Evolutionary conservation across 1,284 basidiomycete genomes (phyloP).

Genomic region (Puccinia polysora): DNA sequence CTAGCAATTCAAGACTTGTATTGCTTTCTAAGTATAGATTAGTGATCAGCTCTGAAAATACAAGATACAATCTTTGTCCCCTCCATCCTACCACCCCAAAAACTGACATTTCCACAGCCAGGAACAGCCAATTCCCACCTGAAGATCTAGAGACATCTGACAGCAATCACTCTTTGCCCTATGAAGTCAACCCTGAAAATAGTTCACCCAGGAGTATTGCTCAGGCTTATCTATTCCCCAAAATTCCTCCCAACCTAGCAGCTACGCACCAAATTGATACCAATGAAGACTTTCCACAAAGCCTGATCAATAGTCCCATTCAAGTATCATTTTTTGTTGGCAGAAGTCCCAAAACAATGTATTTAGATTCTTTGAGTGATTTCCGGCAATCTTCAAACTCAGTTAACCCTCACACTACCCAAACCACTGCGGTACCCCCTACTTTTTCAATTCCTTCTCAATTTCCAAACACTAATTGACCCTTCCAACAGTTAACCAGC

Average conservation of each 20-base stretch:
- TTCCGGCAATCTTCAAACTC: background rate
- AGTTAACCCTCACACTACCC: background rate
- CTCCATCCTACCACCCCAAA: background rate
- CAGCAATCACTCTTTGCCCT: background rate
- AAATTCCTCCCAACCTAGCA: background rate
- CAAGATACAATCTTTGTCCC: constrained; percentile 2
- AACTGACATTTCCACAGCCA: background rate
- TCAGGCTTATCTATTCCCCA: background rate
- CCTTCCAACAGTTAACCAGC: background rate
- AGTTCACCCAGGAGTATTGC: background rate
- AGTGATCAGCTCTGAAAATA: background rate
- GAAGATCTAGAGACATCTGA: background rate
- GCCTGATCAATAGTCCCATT: no score
- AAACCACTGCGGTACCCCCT: background rate
- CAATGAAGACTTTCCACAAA: background rate
- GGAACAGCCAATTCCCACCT: no score
- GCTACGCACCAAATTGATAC: background rate
- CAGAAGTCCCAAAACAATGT: no score
- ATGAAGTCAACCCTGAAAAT: background rate
- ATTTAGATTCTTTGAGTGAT: background rate
- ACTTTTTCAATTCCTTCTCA: background rate
- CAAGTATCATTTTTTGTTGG: no score
- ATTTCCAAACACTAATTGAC: background rate
- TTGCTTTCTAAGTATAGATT: constrained; percentile 1
- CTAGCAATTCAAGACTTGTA: background rate